Percentiles rank a stretch among this genome's conserved stretches.
Conservation (phyloP, 768 basidiomycete species). For the Termitomyces bulborhizus region DNA sequence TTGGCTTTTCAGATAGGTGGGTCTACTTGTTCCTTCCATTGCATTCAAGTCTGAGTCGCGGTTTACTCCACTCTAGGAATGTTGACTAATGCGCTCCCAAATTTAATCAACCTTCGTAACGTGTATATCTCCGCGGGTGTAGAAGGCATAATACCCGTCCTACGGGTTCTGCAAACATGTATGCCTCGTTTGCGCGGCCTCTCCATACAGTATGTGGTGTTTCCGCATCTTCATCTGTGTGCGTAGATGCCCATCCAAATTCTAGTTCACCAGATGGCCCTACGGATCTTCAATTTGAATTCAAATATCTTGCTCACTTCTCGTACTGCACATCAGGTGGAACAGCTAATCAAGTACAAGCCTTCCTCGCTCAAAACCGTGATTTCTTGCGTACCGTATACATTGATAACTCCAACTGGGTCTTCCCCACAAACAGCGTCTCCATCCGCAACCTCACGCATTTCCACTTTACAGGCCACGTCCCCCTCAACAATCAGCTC, state of each 20-base stretch:
- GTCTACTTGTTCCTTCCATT: neutral
- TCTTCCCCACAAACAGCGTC: conserved; percentile 46
- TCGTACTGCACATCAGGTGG: conserved; percentile 44
- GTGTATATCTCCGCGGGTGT: conserved; percentile 54
- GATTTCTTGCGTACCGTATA: conserved; percentile 46
- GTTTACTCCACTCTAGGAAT: conserved; percentile 36
- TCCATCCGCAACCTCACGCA: conserved; percentile 59
- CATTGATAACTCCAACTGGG: conserved; percentile 50
- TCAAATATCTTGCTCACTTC: conserved; percentile 55
- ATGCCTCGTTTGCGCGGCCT: conserved; percentile 50
- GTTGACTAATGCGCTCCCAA: conserved; percentile 63
- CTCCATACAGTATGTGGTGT: conserved; percentile 43
- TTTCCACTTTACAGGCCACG: conserved; percentile 54
- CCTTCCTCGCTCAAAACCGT: conserved; percentile 49
- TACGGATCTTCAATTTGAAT: conserved; percentile 40
- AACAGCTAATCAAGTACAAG: conserved; percentile 29
- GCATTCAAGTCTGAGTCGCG: neutral
- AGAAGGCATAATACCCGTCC: conserved; percentile 45
- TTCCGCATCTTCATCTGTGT: neutral
- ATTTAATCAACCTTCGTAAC: conserved; percentile 50
- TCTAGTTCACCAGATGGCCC: conserved; percentile 36
- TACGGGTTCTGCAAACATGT: conserved; percentile 44
- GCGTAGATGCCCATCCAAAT: neutral
- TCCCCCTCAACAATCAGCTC: conserved; percentile 41
- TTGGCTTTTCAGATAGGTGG: conserved; percentile 63